These are phyloP conservation scores for Stramenopiles sp. DNA, from an alignment of 352 stramenopile genomes.

Conservation along the genomic window DNA sequence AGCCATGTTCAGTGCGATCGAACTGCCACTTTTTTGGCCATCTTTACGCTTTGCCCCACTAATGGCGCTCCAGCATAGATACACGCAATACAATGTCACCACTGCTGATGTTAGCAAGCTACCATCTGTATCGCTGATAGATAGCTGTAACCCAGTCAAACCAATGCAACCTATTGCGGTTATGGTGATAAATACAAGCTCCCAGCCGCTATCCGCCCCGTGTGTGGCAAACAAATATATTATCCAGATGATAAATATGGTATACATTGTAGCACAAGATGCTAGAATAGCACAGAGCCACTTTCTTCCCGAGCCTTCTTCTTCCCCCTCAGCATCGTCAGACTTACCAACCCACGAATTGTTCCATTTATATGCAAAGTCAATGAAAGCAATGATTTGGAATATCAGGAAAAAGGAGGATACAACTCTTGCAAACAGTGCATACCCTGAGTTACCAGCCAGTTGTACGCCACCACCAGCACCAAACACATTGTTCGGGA, in stretches of 20 bases:
- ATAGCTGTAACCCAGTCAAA: background rate
- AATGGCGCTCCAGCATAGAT: background rate
- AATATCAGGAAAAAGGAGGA: conserved; percentile 46
- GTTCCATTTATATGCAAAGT: conserved; percentile 55
- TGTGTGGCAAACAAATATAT: background rate
- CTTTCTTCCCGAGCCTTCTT: conserved; percentile 14
- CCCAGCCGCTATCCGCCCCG: background rate
- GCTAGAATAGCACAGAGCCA: conserved; percentile 20
- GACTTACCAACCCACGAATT: conserved; percentile 35
- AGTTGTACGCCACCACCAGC: background rate
- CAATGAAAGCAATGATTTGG: conserved; percentile 54
- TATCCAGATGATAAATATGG: conserved; percentile 1
- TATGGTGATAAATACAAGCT: background rate
- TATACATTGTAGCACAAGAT: conserved; percentile 15
- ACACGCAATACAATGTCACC: background rate
- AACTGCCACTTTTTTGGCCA: background rate
- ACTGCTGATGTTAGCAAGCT: background rate
- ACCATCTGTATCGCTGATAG: background rate
- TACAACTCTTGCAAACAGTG: conserved; percentile 33
- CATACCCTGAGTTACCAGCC: background rate
- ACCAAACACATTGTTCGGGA: background rate
- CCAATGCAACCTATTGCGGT: background rate
- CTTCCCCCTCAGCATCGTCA: conserved; percentile 15
- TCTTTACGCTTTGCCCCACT: background rate
- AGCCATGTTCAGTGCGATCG: background rate